Conservation (phyloP, 192 early-diverging fungal genomes). For the Dissophora ornata region DNA sequence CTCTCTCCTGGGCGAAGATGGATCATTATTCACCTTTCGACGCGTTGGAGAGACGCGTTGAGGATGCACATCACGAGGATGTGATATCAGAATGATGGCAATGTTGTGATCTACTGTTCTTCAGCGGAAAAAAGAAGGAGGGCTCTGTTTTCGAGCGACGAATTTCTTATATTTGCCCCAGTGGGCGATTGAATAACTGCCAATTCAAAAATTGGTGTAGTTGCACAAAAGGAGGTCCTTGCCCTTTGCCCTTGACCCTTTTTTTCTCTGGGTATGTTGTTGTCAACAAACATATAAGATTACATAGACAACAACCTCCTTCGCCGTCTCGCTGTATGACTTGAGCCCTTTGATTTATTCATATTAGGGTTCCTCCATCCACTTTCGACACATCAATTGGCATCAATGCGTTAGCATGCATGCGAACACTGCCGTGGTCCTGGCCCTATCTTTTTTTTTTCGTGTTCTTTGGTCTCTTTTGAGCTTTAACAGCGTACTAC, state of each 20-base stretch:
- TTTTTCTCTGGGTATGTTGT: slow-evolving; percentile 11
- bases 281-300: too few relatives aligned
- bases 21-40: slow-evolving; percentile 4
- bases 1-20: not conserved
- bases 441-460: too few relatives aligned
- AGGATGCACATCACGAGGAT: not conserved
- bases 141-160: not conserved
- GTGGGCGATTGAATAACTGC: slow-evolving; percentile 3
- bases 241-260: slow-evolving; percentile 24
- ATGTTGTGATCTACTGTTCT: too few relatives aligned
- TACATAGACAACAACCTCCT: too few relatives aligned
- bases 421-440: too few relatives aligned
- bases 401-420: too few relatives aligned
- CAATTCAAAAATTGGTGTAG: slow-evolving; percentile 29
- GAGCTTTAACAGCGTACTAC: too few relatives aligned
- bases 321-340: too few relatives aligned
- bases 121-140: not conserved
- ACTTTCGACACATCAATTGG: too few relatives aligned
- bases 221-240: slow-evolving; percentile 17
- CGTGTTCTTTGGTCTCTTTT: too few relatives aligned
- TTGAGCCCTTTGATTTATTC: not conserved
- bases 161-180: not conserved
- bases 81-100: slow-evolving; percentile 16
- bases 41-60: not conserved
- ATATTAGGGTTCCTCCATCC: not conserved